Base-by-base conservation (phyloP, 345 rosid genomes). In the Odontarrhena argentea region DNA sequence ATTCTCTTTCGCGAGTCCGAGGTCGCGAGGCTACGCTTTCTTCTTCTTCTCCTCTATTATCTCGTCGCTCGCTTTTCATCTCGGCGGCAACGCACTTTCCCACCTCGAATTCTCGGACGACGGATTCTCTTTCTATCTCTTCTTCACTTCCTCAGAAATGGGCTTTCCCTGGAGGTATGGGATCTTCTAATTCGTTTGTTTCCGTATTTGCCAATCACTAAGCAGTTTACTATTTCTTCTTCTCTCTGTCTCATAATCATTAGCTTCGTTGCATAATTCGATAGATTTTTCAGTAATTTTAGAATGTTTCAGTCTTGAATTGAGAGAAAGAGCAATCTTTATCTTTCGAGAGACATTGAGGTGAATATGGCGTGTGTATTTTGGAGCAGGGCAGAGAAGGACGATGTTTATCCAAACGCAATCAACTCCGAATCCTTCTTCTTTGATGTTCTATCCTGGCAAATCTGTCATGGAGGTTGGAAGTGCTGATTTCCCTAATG, bases 381-480 rank as follows among this genome's bases (percentile, higher is more conserved):
- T 3, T 32, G 36, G 4, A 10, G 49, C 84, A 89, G 96, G 79
- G 82, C 99, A 93, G 85, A 86, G 84, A 79, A 90, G 97, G 74
- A 86, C 76, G 6, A 88, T 91, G 97, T 93, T 87, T 78, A 88
- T 90, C 49, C 97, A 93, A 76, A 88, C 95, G 14, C 94, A 93
- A 13, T 69, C 94, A 0, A 93, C 98, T 0, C 98, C 98, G 1
- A 93, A 93, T 73, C 97, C 98, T 51, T 82, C 85, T 9, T 93
- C 97, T 18, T 76, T 93, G 14, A 90, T 93, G 98, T 93, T 93
- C 76, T 83, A 85, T 79, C 98, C 97, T 7, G 97, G 91, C 40
- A 90, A 86, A 74, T 76, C 91, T 2, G 91, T 93, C 37, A 90
- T 93, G 98, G 91, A 90, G 43, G 88, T 82, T 58, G 98, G 98